These are phyloP conservation scores for Tothia fuscella DNA, from an alignment of 2,329 filamentous ascomycete species.

Conservation along the genomic window DNA sequence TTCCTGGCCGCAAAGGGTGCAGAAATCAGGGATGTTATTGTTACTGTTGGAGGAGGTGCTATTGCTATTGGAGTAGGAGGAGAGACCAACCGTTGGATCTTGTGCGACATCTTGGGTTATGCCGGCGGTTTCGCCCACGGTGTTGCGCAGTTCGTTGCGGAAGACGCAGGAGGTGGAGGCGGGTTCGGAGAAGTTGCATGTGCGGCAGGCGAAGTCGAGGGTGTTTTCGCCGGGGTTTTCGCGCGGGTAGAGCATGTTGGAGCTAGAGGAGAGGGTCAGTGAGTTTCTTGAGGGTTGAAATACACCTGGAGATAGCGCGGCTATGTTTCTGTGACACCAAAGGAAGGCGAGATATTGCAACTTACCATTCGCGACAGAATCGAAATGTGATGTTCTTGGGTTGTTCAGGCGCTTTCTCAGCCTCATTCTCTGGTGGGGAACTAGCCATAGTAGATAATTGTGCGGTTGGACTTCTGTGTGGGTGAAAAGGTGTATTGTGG, in stretches of 20 bases:
- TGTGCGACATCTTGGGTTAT: conserved; percentile 94
- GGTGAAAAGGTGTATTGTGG: too few species aligned
- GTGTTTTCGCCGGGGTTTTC: conserved; percentile 76
- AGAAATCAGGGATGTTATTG: conserved; percentile 30
- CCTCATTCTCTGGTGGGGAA: neutral
- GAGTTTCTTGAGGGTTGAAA: neutral
- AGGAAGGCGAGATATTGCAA: neutral
- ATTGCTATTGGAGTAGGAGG: conserved; percentile 1
- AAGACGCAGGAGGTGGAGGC: conserved; percentile 86
- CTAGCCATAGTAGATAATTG: neutral
- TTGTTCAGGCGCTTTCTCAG: too few species aligned
- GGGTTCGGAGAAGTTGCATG: conserved; percentile 81
- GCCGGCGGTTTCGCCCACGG: conserved; percentile 87
- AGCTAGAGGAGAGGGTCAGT: conserved; percentile 38
- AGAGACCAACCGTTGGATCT: conserved; percentile 88
- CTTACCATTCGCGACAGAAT: conserved; percentile 92
- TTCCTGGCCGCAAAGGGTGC: conserved; percentile 46
- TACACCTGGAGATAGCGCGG: neutral
- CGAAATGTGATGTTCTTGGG: conserved; percentile 80
- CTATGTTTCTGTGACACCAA: neutral
- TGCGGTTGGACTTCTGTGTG: too few species aligned
- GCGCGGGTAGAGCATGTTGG: conserved; percentile 95
- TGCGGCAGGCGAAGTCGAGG: conserved; percentile 91
- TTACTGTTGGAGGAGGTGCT: conserved; percentile 1
- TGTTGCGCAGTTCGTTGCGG: conserved; percentile 84